phyloP scores from a whole-genome alignment of 352 stramenopile species.

The Phytopythium montanum region DNA sequence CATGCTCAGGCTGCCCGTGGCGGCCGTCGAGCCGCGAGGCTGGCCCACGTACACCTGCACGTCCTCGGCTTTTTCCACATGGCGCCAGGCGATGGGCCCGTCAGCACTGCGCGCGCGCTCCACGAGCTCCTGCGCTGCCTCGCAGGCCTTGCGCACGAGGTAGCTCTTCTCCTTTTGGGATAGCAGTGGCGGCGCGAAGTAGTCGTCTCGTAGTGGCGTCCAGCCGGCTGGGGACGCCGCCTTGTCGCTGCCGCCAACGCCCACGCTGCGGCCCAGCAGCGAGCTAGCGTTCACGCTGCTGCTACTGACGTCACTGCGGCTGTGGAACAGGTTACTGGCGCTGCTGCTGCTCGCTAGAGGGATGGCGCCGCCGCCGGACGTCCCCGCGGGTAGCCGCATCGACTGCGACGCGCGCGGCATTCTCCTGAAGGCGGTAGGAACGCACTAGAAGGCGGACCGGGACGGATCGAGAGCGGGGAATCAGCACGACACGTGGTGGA shows the following conservation, averaged over 20 bases:
- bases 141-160: constrained; percentile 77
- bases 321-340: background rate
- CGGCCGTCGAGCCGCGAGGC: constrained; percentile 18
- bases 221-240: constrained; percentile 27
- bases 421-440: background rate
- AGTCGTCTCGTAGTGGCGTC: constrained; percentile 72
- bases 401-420: constrained; percentile 10
- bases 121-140: constrained; percentile 75
- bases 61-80: constrained; percentile 71
- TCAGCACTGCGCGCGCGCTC: constrained; percentile 57
- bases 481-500: background rate
- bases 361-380: background rate
- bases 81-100: constrained; percentile 67
- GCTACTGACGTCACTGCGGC: background rate
- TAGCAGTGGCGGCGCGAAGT: constrained; percentile 68
- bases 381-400: background rate
- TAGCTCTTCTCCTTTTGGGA: constrained; percentile 66
- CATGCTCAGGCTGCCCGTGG: constrained; percentile 25
- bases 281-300: background rate
- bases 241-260: constrained; percentile 4
- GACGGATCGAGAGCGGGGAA: background rate
- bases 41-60: constrained; percentile 76
- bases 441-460: background rate
- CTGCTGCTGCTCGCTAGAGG: constrained; percentile 4
- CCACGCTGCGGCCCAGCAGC: constrained; percentile 12